Evolutionary conservation across 2,329 filamentous ascomycete genomes (phyloP), one percentile per base, ranked within the genome.

Genomic region (Daldinia eschscholtzii): DNA sequence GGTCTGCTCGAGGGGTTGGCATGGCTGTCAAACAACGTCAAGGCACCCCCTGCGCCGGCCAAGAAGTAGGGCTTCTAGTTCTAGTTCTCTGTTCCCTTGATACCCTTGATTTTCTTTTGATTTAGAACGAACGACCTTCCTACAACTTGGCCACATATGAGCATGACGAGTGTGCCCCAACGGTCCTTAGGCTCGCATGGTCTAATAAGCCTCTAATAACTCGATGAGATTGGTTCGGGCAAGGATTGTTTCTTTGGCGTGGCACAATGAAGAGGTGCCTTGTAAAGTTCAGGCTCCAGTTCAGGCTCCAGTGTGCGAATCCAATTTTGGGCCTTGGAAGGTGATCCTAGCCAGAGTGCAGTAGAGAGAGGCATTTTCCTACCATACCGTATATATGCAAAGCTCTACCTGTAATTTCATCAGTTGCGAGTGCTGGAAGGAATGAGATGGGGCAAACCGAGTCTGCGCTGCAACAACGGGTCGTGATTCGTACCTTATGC

Each of bases 11-110:
- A 95, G 81, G 93, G 93, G 73, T 83, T 96, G 79, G 91, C 90
- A 61, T 94, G 92, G 92, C 85, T 95, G 73, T 93, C 91, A 72
- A 93, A 93, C 83, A 94, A 94, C 78, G 91, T 94, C 82, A 94
- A 94, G 83, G 83, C 87, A 6, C 86, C 86, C 48, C 83, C 85
- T 26, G 79, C 83, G 20, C 85, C 86, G 30, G 82, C 80, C 64
- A 88, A 88, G 83, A 88, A 87, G 79, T 88, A 85, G 74, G 62
- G 55, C 42, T 70, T 74, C 67, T 74, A 35, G 53, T 57, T 63
- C 50, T 60, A 35, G 53, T 57, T 63, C 50, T 55, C 60, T 64
- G 46, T 67, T 67, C 46, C 63, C 55, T 70, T 53, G 64, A 70
- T 71, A 67, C 67, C 70, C 67, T 63, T 70, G 68, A 30, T 59